These are phyloP conservation scores for Limnanthes douglasii DNA, from an alignment of 345 rosid species.

Conservation along the genomic window DNA sequence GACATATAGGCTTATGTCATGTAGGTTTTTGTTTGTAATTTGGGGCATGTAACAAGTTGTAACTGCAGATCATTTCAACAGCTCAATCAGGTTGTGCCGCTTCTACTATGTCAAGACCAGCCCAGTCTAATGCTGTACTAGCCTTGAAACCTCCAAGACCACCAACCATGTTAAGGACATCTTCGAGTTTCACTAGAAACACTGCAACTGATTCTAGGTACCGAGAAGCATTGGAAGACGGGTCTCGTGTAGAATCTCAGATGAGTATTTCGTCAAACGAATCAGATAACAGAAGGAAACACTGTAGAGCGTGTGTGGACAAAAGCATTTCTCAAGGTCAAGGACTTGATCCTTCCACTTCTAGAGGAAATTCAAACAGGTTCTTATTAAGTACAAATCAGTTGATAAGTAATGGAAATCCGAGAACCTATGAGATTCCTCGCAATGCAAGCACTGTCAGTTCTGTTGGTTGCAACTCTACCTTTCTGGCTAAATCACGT, in stretches of 20 bases:
- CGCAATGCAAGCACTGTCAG: not conserved
- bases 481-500: not conserved
- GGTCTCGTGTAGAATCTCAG: conserved; percentile 7
- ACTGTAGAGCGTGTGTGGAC: not conserved
- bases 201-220: not conserved
- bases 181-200: not conserved
- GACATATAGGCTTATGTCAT: not conserved
- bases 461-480: conserved; percentile 6
- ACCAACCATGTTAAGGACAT: not conserved
- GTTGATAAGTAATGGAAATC: not conserved
- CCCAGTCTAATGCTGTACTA: not conserved
- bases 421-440: not conserved
- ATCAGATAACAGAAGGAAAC: conserved; percentile 3
- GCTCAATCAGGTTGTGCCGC: conserved; percentile 12
- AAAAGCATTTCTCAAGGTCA: not conserved
- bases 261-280: conserved; percentile 3
- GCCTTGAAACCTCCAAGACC: not conserved
- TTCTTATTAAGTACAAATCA: not conserved
- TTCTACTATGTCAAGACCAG: conserved; percentile 3
- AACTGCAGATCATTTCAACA: conserved; percentile 20
- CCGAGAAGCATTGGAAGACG: conserved; percentile 2
- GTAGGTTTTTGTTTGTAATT: not conserved
- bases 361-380: not conserved
- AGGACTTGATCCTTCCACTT: not conserved
- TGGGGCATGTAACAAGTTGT: not conserved